Conservation (phyloP, 805 yeast species). For the Starmerella davenportii region DNA sequence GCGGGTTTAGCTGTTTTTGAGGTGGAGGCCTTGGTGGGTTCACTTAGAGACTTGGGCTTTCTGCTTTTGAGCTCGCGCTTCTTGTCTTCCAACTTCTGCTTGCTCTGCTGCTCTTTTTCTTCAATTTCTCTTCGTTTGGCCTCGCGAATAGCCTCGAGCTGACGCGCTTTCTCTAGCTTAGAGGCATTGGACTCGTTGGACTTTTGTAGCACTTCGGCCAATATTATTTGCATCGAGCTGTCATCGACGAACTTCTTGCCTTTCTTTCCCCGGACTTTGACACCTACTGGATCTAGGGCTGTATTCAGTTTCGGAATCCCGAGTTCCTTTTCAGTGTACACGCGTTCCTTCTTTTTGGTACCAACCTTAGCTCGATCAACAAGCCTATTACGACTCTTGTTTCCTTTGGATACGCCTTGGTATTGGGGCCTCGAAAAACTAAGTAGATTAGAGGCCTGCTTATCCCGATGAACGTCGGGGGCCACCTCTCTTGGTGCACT, state of each 20-base stretch:
- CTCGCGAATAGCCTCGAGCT: conserved; percentile 79
- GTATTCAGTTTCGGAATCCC: conserved; percentile 64
- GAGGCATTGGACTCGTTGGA: conserved; percentile 66
- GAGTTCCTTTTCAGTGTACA: conserved; percentile 58
- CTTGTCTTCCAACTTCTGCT: conserved; percentile 51
- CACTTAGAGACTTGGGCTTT: too few species aligned
- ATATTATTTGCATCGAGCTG: conserved; percentile 53
- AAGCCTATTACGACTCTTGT: conserved; percentile 16
- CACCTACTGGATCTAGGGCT: conserved; percentile 68
- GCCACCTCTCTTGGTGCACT: conserved; percentile 15
- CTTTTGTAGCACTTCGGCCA: conserved; percentile 66
- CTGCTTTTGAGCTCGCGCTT: conserved; percentile 59
- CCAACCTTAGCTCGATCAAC: conserved; percentile 10
- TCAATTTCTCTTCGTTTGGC: conserved; percentile 75
- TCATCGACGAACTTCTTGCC: conserved; percentile 43
- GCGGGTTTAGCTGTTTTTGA: too few species aligned
- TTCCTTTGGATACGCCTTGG: conserved; percentile 16
- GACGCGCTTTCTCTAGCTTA: conserved; percentile 73
- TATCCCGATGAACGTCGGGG: conserved; percentile 17
- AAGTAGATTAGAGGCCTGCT: conserved; percentile 14
- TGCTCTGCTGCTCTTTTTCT: conserved; percentile 55
- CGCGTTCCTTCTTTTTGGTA: conserved; percentile 18
- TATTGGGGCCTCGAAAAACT: conserved; percentile 15
- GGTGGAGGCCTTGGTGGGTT: conserved; percentile 27
- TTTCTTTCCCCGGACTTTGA: conserved; percentile 66